These are phyloP conservation scores for Brasenia schreberi DNA, from an alignment of 164 flowering plant species.

Conservation along the genomic window DNA sequence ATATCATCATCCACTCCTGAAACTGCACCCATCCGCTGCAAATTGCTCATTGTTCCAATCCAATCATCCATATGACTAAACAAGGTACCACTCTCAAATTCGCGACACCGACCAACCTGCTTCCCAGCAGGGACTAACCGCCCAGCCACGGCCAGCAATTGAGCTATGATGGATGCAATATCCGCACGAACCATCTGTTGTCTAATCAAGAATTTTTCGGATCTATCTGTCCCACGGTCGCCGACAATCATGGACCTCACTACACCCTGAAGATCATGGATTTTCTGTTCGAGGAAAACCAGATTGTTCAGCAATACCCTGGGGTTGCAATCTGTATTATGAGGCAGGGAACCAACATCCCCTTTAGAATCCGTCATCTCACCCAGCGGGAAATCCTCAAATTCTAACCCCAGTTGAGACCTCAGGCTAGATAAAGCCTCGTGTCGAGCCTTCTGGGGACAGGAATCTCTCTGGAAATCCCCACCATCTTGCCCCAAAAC, in stretches of 20 bases:
- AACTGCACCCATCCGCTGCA: not conserved
- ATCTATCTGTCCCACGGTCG: not conserved
- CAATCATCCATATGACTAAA: not conserved
- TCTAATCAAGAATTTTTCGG: not conserved
- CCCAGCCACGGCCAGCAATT: conserved; percentile 4
- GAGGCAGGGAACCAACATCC: not conserved
- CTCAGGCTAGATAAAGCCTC: not conserved
- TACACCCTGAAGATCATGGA: conserved; percentile 5
- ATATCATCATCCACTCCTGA: not conserved
- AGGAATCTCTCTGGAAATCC: not conserved
- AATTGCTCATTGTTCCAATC: not conserved
- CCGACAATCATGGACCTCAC: conserved; percentile 3
- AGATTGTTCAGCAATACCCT: conserved; percentile 4
- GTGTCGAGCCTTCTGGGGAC: not conserved
- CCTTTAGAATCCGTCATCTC: not conserved
- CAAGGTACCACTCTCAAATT: not conserved
- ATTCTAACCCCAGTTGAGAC: not conserved
- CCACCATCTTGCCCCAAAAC: not conserved
- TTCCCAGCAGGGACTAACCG: not conserved
- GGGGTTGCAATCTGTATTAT: not conserved
- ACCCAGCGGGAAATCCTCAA: not conserved
- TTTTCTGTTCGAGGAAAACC: conserved; percentile 7
- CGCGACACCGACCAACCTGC: not conserved
- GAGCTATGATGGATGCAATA: conserved; percentile 4
- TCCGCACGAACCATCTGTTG: conserved; percentile 3